These are phyloP conservation scores for Solanum hybrid DNA, from an alignment of 305 asterid species.

Conservation along the genomic window DNA sequence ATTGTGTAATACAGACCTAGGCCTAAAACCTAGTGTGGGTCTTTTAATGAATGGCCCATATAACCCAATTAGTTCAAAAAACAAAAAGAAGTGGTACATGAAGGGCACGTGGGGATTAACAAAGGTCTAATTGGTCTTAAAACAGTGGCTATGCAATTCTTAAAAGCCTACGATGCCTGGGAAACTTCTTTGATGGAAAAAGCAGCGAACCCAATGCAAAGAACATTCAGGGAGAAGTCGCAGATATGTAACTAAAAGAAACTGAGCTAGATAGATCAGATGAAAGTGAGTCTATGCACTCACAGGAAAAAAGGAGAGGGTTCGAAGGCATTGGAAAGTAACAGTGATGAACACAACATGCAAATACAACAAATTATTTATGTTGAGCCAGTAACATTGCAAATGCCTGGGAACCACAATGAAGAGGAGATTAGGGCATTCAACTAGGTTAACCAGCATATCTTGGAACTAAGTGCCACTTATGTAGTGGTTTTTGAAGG, in stretches of 20 bases:
- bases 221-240: background rate
- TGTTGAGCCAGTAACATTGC: background rate
- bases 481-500: background rate
- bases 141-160: background rate
- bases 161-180: background rate
- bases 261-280: background rate
- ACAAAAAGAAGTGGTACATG: background rate
- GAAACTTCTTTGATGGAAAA: background rate
- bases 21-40: background rate
- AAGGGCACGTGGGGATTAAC: background rate
- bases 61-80: background rate
- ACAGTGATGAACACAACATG: background rate
- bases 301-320: background rate
- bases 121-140: background rate
- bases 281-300: background rate
- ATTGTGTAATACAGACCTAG: background rate
- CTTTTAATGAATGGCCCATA: background rate
- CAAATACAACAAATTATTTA: background rate
- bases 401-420: background rate
- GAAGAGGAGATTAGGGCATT: background rate
- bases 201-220: background rate
- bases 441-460: background rate
- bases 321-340: background rate
- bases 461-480: background rate
- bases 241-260: background rate